Evolutionary conservation across 768 basidiomycete genomes (phyloP), one percentile per base, ranked within the genome.

Genomic region (Pluteus cervinus): DNA sequence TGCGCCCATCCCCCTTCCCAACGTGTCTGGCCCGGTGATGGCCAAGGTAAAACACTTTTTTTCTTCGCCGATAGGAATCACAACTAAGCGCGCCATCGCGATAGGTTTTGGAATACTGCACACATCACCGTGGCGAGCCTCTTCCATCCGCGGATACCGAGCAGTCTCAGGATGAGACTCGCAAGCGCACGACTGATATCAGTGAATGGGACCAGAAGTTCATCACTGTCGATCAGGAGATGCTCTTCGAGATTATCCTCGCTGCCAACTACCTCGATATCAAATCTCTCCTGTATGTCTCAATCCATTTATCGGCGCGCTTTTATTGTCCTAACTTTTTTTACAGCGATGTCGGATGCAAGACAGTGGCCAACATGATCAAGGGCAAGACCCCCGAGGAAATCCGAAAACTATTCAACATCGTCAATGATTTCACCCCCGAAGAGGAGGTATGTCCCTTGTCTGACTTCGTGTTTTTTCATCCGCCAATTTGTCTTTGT

Each of bases 351-450:
- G 90, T 96, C 42, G 93, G 93, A 1, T 96, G 93, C 78, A 94
- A 96, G 73, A 96, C 91, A 3, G 93, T 96, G 4, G 96, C 96
- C 10, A 98, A 98, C 75, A 99, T 98, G 96, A 98, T 99, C 76
- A 98, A 99, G 71, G 96, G 96, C 23, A 99, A 99, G 77, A 94
- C 93, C 3, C 96, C 96, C 16, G 96, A 98, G 61, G 96, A 98
- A 67, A 98, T 99, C 50, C 84, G 94, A 41, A 97, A 97, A 56
- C 77, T 98, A 37, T 97, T 92, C 71, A 94, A 96, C 75, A 92
- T 93, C 47, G 86, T 89, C 22, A 92, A 92, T 58, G 96, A 97
- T 65, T 99, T 99, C 57, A 98, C 96, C 4, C 92, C 94, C 14
- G 96, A 99, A 57, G 96, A 98, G 61, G 96, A 99, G 82, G 94